Evolutionary conservation across 176 grass and related monocot species (phyloP), one percentile per base, ranked within the genome.

Genomic region (Aegilops tauschii): DNA sequence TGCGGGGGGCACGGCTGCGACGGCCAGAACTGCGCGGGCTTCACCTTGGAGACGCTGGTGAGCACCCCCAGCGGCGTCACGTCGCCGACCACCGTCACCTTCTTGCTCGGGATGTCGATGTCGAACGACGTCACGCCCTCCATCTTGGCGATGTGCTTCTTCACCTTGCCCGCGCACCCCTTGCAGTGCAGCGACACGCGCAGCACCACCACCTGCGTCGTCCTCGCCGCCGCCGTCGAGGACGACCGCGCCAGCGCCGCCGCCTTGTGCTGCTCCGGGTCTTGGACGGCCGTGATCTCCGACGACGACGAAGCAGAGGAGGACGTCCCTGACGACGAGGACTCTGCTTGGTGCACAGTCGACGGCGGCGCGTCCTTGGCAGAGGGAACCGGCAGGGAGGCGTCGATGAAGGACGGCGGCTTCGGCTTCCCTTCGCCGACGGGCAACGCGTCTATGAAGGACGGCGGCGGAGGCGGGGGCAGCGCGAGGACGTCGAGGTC

Each of bases 131-230:
- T 93, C 18, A 96, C 93, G 0, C 96, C 95, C 79, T 91, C 91
- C 90, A 98, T 98, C 83, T 86, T 98, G 58, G 95, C 93, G 87
- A 98, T 87, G 76, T 98, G 91, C 85, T 95, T 98, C 93, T 91
- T 95, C 52, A 98, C 89, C 76, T 98, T 98, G 12, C 82, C 87
- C 3, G 93, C 95, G 39, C 95, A 98, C 1, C 93, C 95, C 66
- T 98, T 98, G 93, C 95, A 98, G 85, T 98, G 95, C 54, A 98
- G 76, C 25, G 95, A 95, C 12, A 98, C 95, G 23, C 87, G 84
- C 42, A 98, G 18, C 1, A 88, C 90, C 49, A 98, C 93, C 13
- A 88, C 87, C 95, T 96, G 63, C 20, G 34, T n/a, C 50, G 73
- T 4, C 8, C 44, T 20, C 14, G 20, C 2, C 45, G 1, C 9